Evolutionary conservation across 805 yeast genomes (phyloP).

Genomic region (Wickerhamiella cacticola): DNA sequence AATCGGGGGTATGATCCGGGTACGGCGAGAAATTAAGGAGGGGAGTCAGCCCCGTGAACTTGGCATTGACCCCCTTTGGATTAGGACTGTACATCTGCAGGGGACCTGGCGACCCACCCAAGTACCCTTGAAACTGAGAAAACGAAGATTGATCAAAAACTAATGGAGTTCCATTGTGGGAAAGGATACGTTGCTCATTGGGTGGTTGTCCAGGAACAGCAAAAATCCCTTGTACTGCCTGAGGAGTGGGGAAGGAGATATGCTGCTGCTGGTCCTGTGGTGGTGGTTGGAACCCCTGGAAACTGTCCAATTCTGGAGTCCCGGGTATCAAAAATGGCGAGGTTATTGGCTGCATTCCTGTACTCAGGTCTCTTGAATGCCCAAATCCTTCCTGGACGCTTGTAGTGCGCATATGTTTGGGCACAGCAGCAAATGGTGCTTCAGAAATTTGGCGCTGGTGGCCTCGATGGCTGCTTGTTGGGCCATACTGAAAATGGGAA

Average conservation of each 20-base stretch:
- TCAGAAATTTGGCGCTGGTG: conserved; percentile 2
- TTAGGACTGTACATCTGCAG: conserved; percentile 1
- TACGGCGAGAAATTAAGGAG: conserved; percentile 7
- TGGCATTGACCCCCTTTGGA: neutral
- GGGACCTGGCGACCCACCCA: conserved; percentile 11
- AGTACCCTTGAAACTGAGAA: neutral
- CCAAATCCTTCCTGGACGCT: neutral
- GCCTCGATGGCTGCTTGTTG: neutral
- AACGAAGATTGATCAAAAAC: conserved; percentile 4
- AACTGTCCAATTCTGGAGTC: neutral
- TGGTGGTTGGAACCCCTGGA: neutral
- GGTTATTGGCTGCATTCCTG: neutral
- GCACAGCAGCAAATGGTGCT: neutral
- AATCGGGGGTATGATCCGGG: neutral
- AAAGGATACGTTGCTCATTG: neutral
- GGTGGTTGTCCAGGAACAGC: conserved; percentile 4
- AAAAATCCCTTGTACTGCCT: conserved; percentile 1
- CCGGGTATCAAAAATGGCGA: conserved; percentile 1
- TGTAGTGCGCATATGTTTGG: conserved; percentile 8
- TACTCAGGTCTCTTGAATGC: neutral
- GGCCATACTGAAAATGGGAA: conserved; percentile 2
- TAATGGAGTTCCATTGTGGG: conserved; percentile 1
- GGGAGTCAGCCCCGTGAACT: conserved; percentile 7
- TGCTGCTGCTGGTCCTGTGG: neutral
- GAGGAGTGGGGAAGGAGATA: neutral